Base-by-base conservation (phyloP, 371 early-diverging fungal genomes). In the Astathelohania contejeani region DNA sequence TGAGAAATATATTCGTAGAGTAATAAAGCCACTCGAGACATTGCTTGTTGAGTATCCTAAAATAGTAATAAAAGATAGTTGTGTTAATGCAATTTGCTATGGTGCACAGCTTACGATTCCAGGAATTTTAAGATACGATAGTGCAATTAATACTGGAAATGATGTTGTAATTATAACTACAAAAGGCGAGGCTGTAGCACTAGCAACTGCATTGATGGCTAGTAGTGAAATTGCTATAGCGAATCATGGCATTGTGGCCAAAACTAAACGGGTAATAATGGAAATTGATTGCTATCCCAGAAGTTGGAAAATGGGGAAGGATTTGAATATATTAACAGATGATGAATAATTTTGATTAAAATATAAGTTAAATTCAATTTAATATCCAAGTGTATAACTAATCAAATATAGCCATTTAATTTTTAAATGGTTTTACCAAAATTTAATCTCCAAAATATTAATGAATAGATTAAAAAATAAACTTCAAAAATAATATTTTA, bases 231-330 rank as follows among this genome's bases (percentile, higher is more conserved):
- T 97, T 85, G 85, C 82, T 24, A 81, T 87, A 6, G 82, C 83
- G 76, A 79, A 81, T 54, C 87, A 87, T 71, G 93, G 93, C 43
- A 85, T 91, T 22, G 90, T 96, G 50, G 86, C 90, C 66, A 87
- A 88, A 79, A 89, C 92, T 69, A 93, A 94, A 82, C 83, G 96
- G 70, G 95, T 97, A 43, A 94, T 97, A 61, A 97, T 97, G 98
- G 95, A 95, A 75, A 86, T 93, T 59, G 93, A 90, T 74, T 87
- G 92, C 10, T 96, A 96, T 73, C 90, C 90, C 44, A 82, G 87
- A 50, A 79, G 83, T 56, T 96, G 94, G 94, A 32, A 12, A 7
- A 7, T 32, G 4, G 12, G 12, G 12, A 32, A 32, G 12, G 32
- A 32, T 4, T 32, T 7, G 4, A 12, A 32, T 32, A 32, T 32